Conservation (phyloP, 2,329 filamentous ascomycete genomes). For the Monilinia polystroma region DNA sequence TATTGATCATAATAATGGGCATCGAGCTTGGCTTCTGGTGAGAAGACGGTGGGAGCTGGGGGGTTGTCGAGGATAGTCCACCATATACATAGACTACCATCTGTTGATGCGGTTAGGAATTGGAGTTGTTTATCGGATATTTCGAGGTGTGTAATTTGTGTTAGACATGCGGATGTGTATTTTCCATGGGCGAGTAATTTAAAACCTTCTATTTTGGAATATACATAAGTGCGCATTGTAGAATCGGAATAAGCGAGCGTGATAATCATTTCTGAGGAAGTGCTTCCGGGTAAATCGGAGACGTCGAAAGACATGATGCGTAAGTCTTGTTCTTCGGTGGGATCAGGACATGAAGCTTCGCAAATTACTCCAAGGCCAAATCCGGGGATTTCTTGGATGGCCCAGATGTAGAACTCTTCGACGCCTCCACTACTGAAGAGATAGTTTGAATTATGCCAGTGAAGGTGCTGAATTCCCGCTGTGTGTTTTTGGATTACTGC, state of each 20-base stretch:
- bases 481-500: slow-evolving; percentile 74
- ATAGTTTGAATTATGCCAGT: slow-evolving; percentile 65
- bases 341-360: slow-evolving; percentile 55
- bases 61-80: neutral
- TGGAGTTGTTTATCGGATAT: slow-evolving; percentile 43
- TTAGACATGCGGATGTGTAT: slow-evolving; percentile 75
- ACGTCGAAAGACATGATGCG: slow-evolving; percentile 80
- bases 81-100: slow-evolving; percentile 72
- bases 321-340: slow-evolving; percentile 60
- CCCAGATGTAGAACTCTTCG: slow-evolving; percentile 90
- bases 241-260: slow-evolving; percentile 84
- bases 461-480: slow-evolving; percentile 69
- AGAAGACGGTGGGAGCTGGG: neutral
- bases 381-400: slow-evolving; percentile 51
- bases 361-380: slow-evolving; percentile 55
- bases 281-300: slow-evolving; percentile 24
- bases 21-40: neutral
- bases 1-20: neutral
- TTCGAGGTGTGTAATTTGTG: slow-evolving; percentile 51
- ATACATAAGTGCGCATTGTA: slow-evolving; percentile 61
- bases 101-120: slow-evolving; percentile 73
- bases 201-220: slow-evolving; percentile 45
- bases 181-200: slow-evolving; percentile 51
- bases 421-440: slow-evolving; percentile 84
- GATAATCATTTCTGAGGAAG: slow-evolving; percentile 43